A percentile compares a stretch with the other conserved stretches of the same genome.
These are phyloP conservation scores for Trichoderma koningii DNA, from an alignment of 2,329 filamentous ascomycete species.

Conservation along the genomic window DNA sequence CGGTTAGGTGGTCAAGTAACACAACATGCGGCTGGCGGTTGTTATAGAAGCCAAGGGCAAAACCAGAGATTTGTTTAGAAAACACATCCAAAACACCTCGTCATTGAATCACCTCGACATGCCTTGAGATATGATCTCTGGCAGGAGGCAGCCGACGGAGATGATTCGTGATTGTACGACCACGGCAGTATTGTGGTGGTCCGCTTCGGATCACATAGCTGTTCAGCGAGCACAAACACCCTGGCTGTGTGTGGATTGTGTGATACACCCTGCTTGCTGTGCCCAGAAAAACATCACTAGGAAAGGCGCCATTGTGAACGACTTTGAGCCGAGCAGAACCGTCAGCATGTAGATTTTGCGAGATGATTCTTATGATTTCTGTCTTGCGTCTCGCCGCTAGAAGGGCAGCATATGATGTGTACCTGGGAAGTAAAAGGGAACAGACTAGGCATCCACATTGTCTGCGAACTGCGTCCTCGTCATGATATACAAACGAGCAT, in stretches of 20 bases:
- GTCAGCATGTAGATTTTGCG: too few species aligned
- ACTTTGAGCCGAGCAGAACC: too few species aligned
- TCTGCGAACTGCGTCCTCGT: too few species aligned
- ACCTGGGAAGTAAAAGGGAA: too few species aligned
- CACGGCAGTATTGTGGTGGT: not conserved
- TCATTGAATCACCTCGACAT: not conserved
- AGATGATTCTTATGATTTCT: too few species aligned
- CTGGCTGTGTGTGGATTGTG: not conserved
- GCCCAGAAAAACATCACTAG: too few species aligned
- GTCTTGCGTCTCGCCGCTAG: too few species aligned
- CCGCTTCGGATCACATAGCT: not conserved
- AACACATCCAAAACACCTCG: too few species aligned
- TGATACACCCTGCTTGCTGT: not conserved
- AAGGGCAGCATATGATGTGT: too few species aligned
- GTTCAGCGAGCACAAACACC: not conserved
- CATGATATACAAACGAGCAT: too few species aligned
- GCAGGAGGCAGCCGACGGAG: not conserved
- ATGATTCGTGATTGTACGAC: conserved; percentile 1
- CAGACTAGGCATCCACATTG: too few species aligned
- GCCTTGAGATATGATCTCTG: not conserved
- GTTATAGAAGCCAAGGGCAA: not conserved
- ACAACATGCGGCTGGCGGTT: conserved; percentile 1
- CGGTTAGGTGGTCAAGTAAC: conserved; percentile 1
- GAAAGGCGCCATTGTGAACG: not conserved
- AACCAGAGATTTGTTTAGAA: not conserved